These are phyloP conservation scores for Yamadazyma akitaensis DNA, from an alignment of 805 yeast genomes.

Conservation along the genomic window DNA sequence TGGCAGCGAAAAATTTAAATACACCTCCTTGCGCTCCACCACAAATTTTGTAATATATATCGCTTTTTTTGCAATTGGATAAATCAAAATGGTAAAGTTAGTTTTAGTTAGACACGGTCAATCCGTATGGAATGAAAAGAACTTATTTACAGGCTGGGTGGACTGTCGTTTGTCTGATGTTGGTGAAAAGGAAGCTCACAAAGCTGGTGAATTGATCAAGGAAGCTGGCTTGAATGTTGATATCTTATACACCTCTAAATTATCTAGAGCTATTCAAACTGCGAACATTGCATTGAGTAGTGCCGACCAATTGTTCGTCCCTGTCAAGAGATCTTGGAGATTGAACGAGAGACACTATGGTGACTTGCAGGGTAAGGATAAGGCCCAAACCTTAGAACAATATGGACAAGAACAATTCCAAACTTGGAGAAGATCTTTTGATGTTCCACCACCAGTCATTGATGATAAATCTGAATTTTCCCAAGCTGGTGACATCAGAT, in stretches of 20 bases:
- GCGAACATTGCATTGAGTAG: constrained; percentile 89
- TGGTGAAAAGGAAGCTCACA: constrained; percentile 87
- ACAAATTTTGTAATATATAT: neutral
- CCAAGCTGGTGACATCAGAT: constrained; percentile 83
- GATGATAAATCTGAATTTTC: constrained; percentile 76
- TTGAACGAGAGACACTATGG: constrained; percentile 99
- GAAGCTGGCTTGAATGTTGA: constrained; percentile 86
- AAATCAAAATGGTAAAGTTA: constrained; percentile 53
- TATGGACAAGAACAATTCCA: constrained; percentile 93
- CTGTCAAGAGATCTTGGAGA: constrained; percentile 95
- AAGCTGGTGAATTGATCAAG: constrained; percentile 89
- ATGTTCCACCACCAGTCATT: constrained; percentile 91
- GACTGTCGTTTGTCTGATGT: constrained; percentile 80
- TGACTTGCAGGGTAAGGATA: constrained; percentile 97
- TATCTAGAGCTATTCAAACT: constrained; percentile 94
- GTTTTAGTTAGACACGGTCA: constrained; percentile 98
- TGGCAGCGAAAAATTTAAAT: constrained; percentile 3
- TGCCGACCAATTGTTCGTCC: constrained; percentile 88
- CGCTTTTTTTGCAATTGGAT: neutral
- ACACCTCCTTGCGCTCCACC: neutral
- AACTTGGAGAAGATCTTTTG: constrained; percentile 96
- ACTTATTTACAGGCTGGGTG: constrained; percentile 98
- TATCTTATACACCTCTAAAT: constrained; percentile 83
- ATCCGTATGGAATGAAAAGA: constrained; percentile 98
- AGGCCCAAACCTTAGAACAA: constrained; percentile 83